Base-by-base conservation (phyloP, 768 basidiomycete genomes). In the Rhodotorula paludigena region DNA sequence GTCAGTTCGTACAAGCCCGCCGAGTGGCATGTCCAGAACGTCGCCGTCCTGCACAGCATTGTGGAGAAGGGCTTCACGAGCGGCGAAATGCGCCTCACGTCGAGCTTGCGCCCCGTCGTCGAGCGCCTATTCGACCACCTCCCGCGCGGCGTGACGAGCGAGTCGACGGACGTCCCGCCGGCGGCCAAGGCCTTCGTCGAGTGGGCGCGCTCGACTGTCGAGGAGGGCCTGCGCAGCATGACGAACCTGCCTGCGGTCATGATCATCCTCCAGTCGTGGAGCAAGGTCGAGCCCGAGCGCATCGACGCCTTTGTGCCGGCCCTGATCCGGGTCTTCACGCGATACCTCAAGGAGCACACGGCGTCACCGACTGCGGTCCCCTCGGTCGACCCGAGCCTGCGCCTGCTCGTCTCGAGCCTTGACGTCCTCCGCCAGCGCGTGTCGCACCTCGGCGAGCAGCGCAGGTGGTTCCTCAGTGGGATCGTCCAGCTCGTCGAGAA, bases 321-420 rank as follows among this genome's bases (percentile, higher is more conserved):
- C 12, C 82, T 99, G 33, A 85, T 92, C 81, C 91, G 89, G 77
- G 83, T 96, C 6, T 83, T 96, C 64, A 86, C 85, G 73, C 90
- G 88, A 76, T 82, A 94, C 32, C 84, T 87, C 58, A 92, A 92
- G 78, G 94, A 97, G 35, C 92, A 97, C 72, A 84, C 89, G 15
- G 83, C 83, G 10, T 76, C 82, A 21, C 68, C 64, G 33, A 78
- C 80, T 66, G 84, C 82, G 8, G 85, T 82, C 70, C 75, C 70
- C 85, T 66, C 68, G 8, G 88, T 53, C 81, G 82, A 71, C 81
- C 74, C 74, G 11, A 79, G 86, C 28, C 82, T 89, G 66, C 75
- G 88, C 81, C 57, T 84, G 23, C 79, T 82, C 75, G 79, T 81
- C 66, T 77, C 84, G n/a, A 87, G 92, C 63, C 83, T 98, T 47